A percentile compares a stretch with the other conserved stretches of the same genome.
These are phyloP conservation scores for Leersia perrieri DNA, from an alignment of 176 grass and related monocot species.

Conservation along the genomic window DNA sequence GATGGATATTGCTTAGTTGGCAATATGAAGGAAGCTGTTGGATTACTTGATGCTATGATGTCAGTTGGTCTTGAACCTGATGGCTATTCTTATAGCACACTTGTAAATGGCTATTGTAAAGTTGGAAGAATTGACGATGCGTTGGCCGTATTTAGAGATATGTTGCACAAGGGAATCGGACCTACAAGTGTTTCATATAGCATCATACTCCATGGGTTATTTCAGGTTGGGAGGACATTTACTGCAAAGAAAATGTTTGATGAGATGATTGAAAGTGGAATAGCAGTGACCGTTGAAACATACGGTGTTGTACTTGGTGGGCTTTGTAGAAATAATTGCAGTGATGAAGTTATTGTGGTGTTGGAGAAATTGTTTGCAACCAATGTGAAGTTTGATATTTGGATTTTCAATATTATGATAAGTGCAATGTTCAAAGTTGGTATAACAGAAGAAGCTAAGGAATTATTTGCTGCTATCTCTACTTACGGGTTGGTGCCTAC, in stretches of 20 bases:
- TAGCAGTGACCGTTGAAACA: no score
- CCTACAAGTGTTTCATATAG: no score
- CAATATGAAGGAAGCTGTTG: neutral
- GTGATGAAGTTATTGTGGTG: no score
- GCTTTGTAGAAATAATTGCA: no score
- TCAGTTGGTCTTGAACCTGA: neutral
- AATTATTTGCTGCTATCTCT: neutral
- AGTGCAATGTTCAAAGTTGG: neutral
- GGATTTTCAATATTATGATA: neutral
- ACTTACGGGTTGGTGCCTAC: neutral
- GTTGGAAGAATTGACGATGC: neutral
- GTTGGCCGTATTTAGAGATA: neutral
- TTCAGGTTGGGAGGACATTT: neutral
- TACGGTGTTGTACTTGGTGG: no score
- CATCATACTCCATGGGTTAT: neutral
- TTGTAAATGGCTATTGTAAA: constrained; percentile 16
- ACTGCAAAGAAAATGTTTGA: neutral
- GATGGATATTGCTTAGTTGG: constrained; percentile 17
- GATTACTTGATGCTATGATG: neutral
- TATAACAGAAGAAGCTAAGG: neutral
- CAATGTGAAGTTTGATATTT: no score
- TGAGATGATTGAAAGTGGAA: no score
- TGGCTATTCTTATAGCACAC: neutral
- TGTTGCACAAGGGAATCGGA: neutral
- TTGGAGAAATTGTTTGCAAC: no score